Conservation (phyloP, 495 filamentous ascomycete species). For the Podospora pseudocomata region DNA sequence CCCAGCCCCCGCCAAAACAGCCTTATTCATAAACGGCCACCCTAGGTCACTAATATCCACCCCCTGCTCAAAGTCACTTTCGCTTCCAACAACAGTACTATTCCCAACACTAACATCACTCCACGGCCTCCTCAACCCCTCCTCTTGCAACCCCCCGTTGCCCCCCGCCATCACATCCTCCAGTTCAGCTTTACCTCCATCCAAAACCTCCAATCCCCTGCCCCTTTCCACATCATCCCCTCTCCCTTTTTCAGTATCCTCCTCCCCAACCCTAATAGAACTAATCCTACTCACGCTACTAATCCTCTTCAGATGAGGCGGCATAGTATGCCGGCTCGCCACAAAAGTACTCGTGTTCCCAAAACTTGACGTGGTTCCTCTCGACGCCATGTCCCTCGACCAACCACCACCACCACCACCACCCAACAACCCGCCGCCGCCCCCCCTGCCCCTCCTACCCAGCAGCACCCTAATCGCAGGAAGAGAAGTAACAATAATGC, state of each 20-base stretch:
- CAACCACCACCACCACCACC: too few relatives aligned
- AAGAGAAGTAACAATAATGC: constrained; percentile 37
- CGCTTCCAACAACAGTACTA: constrained; percentile 2
- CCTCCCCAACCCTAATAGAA: constrained; percentile 12
- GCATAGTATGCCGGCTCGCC: constrained; percentile 13
- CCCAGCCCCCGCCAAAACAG: background rate
- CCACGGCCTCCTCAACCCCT: background rate
- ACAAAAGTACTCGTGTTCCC: constrained; percentile 13
- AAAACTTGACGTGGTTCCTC: constrained; percentile 18
- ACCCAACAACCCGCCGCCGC: background rate
- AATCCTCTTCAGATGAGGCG: constrained; percentile 18
- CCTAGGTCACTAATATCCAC: background rate
- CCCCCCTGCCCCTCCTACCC: background rate
- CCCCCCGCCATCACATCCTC: background rate
- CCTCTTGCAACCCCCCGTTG: background rate
- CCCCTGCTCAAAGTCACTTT: background rate
- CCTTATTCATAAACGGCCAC: background rate
- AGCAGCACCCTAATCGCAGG: constrained; percentile 37
- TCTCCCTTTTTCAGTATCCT: background rate
- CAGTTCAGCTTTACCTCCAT: background rate
- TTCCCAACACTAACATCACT: background rate
- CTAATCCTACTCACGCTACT: constrained; percentile 18
- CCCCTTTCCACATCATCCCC: background rate
- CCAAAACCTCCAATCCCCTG: background rate
- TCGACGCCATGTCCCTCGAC: background rate